These are phyloP conservation scores for Corchorus olitorius DNA, from an alignment of 345 rosid species.

Conservation along the genomic window DNA sequence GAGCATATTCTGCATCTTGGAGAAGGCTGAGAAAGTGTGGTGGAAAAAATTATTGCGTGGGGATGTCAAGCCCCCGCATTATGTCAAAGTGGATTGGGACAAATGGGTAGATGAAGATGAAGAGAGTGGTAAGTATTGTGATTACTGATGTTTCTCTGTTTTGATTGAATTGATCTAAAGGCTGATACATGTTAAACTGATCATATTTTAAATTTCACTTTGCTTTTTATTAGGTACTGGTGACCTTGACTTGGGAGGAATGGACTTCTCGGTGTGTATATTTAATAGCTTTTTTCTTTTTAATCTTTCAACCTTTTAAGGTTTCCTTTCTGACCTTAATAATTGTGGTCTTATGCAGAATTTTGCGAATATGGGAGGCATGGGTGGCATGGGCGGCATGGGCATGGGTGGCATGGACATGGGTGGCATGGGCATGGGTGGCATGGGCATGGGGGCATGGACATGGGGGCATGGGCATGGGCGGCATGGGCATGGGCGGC, in stretches of 20 bases:
- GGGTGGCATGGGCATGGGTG: constrained; percentile 29
- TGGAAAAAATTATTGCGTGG: constrained; percentile 73
- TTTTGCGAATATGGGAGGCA: constrained; percentile 41
- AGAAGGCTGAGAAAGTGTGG: constrained; percentile 76
- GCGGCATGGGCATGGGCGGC: constrained; percentile 4
- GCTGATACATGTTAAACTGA: not conserved
- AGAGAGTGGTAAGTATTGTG: constrained; percentile 41
- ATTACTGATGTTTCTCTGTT: not conserved
- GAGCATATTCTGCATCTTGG: constrained; percentile 70
- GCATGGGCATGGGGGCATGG: constrained; percentile 31
- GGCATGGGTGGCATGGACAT: constrained; percentile 25
- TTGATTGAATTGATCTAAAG: not conserved
- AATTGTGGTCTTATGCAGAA: constrained; percentile 31
- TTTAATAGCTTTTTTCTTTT: not conserved
- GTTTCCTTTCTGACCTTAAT: constrained; percentile 10
- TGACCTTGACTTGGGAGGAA: constrained; percentile 66
- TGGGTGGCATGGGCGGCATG: constrained; percentile 39
- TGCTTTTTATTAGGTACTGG: constrained; percentile 47
- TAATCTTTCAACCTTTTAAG: not conserved
- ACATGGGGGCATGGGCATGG: constrained; percentile 26
- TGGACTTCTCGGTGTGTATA: constrained; percentile 71
- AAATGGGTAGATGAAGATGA: constrained; percentile 96
- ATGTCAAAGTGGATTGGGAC: constrained; percentile 88
- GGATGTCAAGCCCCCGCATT: constrained; percentile 71
- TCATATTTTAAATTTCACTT: not conserved